Evolutionary conservation across 257 asterid genomes (phyloP), one percentile per base, ranked within the genome.

Genomic region (Solanum lignicaule): DNA sequence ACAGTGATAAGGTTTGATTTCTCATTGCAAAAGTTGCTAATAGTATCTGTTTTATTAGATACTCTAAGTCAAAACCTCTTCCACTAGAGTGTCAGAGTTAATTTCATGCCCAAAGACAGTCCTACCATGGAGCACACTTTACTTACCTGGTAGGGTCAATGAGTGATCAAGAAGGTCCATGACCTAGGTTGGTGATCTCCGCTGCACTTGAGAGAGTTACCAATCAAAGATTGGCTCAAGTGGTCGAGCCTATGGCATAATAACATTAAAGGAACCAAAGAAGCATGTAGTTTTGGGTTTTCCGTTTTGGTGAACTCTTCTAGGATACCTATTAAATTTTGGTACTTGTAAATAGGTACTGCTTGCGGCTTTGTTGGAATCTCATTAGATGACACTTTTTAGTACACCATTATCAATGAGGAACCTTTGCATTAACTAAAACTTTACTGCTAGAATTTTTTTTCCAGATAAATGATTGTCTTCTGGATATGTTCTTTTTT

Each of bases 101-200:
- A 43, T 79, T 27, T 78, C 84, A 79, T 43, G 39, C 66, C 85
- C 66, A 46, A 27, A 15, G 85, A 15, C 25, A 46, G 18, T 46
- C 41, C 41, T 43, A 43, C 23, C 66, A 43, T 10, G 55, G 65
- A 79, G 65, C 36, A 79, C 27, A 16, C 11, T 18, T 81, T 88
- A 39, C 88, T 88, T 88, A 84, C 86, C 82, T 74, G 86, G 90
- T 79, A 74, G 86, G 90, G 87, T 88, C 87, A 58, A 88, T 39
- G 88, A 43, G 83, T 23, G 60, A 88, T 88, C 81, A 33, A 33
- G 46, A 33, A 73, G 48, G 90, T 78, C 52, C 74, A 85, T 66
- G 85, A 55, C 79, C 88, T 86, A 86, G 55, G 69, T 31, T 86
- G 87, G 84, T 66, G 75, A 33, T 62, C 33, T 86, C 68, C 84